A percentile compares a stretch with the other conserved stretches of the same genome.
Conservation (phyloP, 2,329 filamentous ascomycete species). For the Monosporascus sp. region DNA sequence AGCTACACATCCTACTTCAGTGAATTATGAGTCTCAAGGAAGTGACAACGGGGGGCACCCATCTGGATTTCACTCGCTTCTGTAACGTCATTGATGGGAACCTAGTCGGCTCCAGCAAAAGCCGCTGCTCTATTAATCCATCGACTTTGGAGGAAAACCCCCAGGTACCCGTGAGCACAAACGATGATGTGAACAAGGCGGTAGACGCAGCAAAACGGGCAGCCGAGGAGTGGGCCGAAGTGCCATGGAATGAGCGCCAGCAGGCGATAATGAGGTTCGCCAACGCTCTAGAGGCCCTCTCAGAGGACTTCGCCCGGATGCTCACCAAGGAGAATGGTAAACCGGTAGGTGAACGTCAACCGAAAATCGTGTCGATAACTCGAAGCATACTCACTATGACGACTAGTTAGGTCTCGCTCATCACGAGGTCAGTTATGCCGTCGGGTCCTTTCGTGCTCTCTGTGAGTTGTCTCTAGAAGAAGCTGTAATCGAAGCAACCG, state of each 20-base stretch:
- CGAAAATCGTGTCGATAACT: too few species aligned
- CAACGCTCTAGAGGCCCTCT: constrained; percentile 18
- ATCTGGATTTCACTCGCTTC: not conserved
- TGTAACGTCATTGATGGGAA: not conserved
- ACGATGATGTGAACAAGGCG: constrained; percentile 35
- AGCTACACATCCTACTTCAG: too few species aligned
- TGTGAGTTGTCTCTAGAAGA: constrained; percentile 29
- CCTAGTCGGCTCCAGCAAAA: not conserved
- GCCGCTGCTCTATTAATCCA: constrained; percentile 22
- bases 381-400: too few species aligned
- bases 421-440: not conserved
- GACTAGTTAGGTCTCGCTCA: not conserved
- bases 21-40: too few species aligned
- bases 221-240: constrained; percentile 31
- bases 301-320: constrained; percentile 16
- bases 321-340: constrained; percentile 26
- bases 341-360: constrained; percentile 15
- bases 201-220: constrained; percentile 31
- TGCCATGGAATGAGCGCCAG: constrained; percentile 17
- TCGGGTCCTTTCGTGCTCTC: constrained; percentile 25
- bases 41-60: not conserved
- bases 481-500: constrained; percentile 35
- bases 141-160: constrained; percentile 26
- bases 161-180: constrained; percentile 33
- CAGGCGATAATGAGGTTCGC: constrained; percentile 18